phyloP scores from a whole-genome alignment of 257 asterid genomes.

The Solanum tarijense region DNA sequence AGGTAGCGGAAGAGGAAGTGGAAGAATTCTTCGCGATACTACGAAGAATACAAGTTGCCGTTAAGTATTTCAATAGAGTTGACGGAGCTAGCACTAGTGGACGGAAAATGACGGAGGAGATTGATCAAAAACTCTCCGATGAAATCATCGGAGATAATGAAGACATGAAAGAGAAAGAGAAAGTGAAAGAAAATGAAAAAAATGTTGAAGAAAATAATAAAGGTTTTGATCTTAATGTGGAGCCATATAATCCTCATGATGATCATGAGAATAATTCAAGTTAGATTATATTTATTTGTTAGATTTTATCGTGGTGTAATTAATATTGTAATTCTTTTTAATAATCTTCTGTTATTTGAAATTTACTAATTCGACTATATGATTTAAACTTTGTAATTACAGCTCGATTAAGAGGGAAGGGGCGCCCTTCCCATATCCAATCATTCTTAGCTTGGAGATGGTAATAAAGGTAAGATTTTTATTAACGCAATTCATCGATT shows the following conservation, averaged over 20 bases:
- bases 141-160: not conserved
- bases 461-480: not conserved
- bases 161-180: not conserved
- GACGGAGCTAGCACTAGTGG: not conserved
- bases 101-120: not conserved
- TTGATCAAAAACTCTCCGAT: not conserved
- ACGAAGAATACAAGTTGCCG: slow-evolving; percentile 2
- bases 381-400: no score
- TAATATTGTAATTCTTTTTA: not conserved
- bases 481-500: not conserved
- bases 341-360: not conserved
- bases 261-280: not conserved
- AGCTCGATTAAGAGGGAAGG: not conserved
- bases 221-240: not conserved
- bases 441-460: not conserved
- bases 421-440: not conserved
- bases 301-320: no score
- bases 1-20: slow-evolving; percentile 9
- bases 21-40: slow-evolving; percentile 8
- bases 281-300: not conserved
- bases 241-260: not conserved
- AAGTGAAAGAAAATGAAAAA: not conserved
- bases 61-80: slow-evolving; percentile 1
- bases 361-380: not conserved
- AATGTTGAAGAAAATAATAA: not conserved